These are phyloP conservation scores for Geranium rotundifolium DNA, from an alignment of 345 rosid species.

Conservation along the genomic window DNA sequence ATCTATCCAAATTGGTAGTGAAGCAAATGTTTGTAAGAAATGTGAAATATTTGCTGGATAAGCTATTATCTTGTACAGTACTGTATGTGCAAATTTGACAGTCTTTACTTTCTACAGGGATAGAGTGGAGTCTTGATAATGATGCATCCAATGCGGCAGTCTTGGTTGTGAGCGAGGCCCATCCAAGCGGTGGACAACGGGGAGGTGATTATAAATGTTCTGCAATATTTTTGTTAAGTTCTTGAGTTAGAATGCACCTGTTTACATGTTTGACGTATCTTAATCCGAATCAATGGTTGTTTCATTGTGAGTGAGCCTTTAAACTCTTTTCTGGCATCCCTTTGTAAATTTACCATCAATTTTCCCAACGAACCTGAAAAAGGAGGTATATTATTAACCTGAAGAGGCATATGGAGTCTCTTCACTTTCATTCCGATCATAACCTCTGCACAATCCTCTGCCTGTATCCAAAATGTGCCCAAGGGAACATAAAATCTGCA, in stretches of 20 bases:
- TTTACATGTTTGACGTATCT: slow-evolving; percentile 4
- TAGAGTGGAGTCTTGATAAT: slow-evolving; percentile 97
- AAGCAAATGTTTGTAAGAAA: too few relatives aligned
- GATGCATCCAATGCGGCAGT: slow-evolving; percentile 96
- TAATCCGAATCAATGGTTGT: slow-evolving; percentile 64
- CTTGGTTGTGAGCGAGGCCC: slow-evolving; percentile 98
- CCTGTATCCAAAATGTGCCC: background rate
- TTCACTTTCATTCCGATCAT: background rate
- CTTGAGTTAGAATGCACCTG: background rate
- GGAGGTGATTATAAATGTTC: slow-evolving; percentile 47
- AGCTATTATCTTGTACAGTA: slow-evolving; percentile 1
- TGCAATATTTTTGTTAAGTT: slow-evolving; percentile 7
- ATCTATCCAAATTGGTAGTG: background rate
- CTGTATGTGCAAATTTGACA: slow-evolving; percentile 8
- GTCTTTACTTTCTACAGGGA: slow-evolving; percentile 37
- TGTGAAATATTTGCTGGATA: background rate
- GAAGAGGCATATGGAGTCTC: background rate
- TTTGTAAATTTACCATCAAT: slow-evolving; percentile 84
- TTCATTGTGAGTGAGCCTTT: slow-evolving; percentile 96
- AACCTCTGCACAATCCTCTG: background rate
- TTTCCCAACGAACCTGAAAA: slow-evolving; percentile 64
- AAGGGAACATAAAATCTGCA: too few relatives aligned
- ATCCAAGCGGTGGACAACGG: slow-evolving; percentile 91
- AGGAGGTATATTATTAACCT: slow-evolving; percentile 36
- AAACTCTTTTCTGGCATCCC: slow-evolving; percentile 91